Percentiles rank a stretch among this genome's conserved stretches.
Conservation (phyloP, 106 monocot species). For the Acorus gramineus region DNA sequence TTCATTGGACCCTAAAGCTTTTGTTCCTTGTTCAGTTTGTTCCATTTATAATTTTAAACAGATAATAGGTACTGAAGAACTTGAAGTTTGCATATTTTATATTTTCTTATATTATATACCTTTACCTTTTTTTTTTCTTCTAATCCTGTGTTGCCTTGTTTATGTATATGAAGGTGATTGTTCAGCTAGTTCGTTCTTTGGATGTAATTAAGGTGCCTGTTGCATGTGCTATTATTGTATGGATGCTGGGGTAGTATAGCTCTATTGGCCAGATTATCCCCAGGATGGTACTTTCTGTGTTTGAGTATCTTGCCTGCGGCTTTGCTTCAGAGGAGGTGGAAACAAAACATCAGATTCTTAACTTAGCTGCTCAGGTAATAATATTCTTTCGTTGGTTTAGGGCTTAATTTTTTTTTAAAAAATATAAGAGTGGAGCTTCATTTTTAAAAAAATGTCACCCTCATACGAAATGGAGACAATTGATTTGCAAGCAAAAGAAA, state of each 20-base stretch:
- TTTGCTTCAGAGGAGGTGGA: slow-evolving; percentile 70
- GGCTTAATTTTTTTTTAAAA: too few species aligned
- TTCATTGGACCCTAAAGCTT: too few species aligned
- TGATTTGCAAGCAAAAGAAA: too few species aligned
- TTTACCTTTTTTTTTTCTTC: neutral
- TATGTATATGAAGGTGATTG: slow-evolving; percentile 45
- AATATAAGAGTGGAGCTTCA: too few species aligned
- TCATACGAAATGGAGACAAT: too few species aligned
- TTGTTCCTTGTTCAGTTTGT: too few species aligned
- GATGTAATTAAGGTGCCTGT: slow-evolving; percentile 68
- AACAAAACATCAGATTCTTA: slow-evolving; percentile 90
- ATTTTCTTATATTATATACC: neutral
- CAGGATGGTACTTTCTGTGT: slow-evolving; percentile 37
- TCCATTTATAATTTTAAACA: too few species aligned
- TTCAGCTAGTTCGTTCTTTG: slow-evolving; percentile 48
- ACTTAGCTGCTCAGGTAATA: slow-evolving; percentile 66
- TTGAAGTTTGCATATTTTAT: neutral
- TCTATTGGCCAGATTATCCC: slow-evolving; percentile 56
- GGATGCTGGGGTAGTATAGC: slow-evolving; percentile 81
- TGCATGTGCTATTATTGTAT: slow-evolving; percentile 78
- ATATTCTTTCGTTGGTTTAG: too few species aligned
- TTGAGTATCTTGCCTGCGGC: slow-evolving; percentile 70
- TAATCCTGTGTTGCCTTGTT: neutral
- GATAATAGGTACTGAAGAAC: too few species aligned
- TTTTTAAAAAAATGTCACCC: too few species aligned